Base-by-base conservation (phyloP, 2,329 filamentous ascomycete species). In the Penicillium sp. region DNA sequence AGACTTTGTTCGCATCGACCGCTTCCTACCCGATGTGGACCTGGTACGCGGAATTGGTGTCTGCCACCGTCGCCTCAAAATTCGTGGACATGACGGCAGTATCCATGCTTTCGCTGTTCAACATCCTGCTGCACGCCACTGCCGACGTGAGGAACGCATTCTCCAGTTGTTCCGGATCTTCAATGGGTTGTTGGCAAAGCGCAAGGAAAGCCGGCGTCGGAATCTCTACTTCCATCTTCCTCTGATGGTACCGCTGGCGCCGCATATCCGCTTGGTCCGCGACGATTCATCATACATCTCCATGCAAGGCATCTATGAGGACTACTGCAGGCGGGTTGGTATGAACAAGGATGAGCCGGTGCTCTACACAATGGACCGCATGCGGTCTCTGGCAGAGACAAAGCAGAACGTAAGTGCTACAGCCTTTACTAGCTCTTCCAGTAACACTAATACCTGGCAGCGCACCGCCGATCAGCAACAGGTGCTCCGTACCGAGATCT, bases 81-180 rank as follows among this genome's bases (percentile, higher is more conserved):
- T 99, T 63, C 86, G 94, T 50, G 94, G 93, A 11, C 91, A 97
- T 61, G 94, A 99, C 67, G 93, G 94, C 52, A 97, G 90, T 60
- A 74, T 95, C n/a, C 93, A 98, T 73, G 80, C 88, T 6, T 99
- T 96, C 69, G 90, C 90, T 3, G 88, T 98, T 23, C 94, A 98
- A 62, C 91, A 97, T 63, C 94, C 93, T 3, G 90, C 93, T 2
- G 88, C 90, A 3, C 77, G 93, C 41, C 90, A 94, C 64, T 96
- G 90, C 58, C 81, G 93, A 45, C 81, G 94, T 39, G 94, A 99
- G 64, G 94, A 98, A 69, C 80, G 93, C 18, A 95, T 97, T 41
- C 68, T 96, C 50, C 93, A 99, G 66, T 77, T 99, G 9, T 98
- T 98, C 83, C 80, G 94, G 30, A 94, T 96, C 56, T 90, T 98